A percentile compares a stretch with the other conserved stretches of the same genome.
phyloP scores from a whole-genome alignment of 768 basidiomycete species.

The Phanerodontia chrysosporium region DNA sequence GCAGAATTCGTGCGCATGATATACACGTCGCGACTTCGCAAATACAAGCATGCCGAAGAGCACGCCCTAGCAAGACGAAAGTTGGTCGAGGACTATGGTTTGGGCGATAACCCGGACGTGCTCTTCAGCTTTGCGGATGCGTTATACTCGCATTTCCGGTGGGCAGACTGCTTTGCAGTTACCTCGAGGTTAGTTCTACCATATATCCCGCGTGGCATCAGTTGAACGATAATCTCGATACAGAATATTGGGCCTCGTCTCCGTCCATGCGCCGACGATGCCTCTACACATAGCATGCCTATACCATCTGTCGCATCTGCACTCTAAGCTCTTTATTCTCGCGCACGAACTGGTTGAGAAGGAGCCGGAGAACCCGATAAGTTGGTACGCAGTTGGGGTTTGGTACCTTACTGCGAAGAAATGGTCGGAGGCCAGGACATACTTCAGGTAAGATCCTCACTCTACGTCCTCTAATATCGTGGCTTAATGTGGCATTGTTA shows the following conservation, averaged over 20 bases:
- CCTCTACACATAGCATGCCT: conserved; percentile 97
- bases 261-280: conserved; percentile 84
- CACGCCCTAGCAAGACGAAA: conserved; percentile 74
- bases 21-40: conserved; percentile 87
- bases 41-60: conserved; percentile 81
- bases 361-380: conserved; percentile 88
- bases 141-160: conserved; percentile 81
- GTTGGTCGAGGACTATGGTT: conserved; percentile 78
- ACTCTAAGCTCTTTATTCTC: conserved; percentile 91
- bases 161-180: conserved; percentile 90
- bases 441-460: conserved; percentile 66
- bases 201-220: background rate
- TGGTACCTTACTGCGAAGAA: conserved; percentile 90
- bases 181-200: conserved; percentile 59
- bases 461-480: background rate
- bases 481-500: conserved; percentile 25
- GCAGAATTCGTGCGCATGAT: conserved; percentile 90
- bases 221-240: conserved; percentile 6
- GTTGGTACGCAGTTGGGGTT: conserved; percentile 98
- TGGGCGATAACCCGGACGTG: conserved; percentile 91
- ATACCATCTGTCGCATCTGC: conserved; percentile 89
- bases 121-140: conserved; percentile 88
- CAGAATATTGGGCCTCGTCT: conserved; percentile 85
- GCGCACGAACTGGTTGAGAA: conserved; percentile 95
- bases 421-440: conserved; percentile 89